Evolutionary conservation across 2,329 filamentous ascomycete genomes (phyloP).

Genomic region (Ceratocystis eucalypticola): DNA sequence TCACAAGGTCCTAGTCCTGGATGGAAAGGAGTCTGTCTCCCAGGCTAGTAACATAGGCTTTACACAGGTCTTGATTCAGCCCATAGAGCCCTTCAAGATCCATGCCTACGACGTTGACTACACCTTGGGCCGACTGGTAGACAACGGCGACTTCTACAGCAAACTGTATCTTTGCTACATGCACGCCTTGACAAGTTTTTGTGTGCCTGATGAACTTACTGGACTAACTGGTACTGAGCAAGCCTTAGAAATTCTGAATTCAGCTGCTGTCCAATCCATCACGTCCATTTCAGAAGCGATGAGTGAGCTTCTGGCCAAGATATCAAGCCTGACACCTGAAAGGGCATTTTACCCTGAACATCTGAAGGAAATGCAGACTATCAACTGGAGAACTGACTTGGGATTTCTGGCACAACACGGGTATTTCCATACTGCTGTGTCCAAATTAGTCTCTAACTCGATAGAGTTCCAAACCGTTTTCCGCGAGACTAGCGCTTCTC

Average conservation of each 20-base stretch:
- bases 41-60: background rate
- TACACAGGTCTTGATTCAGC: background rate
- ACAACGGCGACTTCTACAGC: constrained; percentile 38
- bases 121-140: constrained; percentile 35
- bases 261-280: constrained; percentile 37
- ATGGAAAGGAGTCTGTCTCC: background rate
- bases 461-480: background rate
- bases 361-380: constrained; percentile 33
- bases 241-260: constrained; percentile 35
- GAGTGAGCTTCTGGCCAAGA: constrained; percentile 26
- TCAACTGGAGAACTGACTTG: constrained; percentile 31
- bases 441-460: no score
- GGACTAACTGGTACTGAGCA: constrained; percentile 40
- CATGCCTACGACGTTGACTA: constrained; percentile 38
- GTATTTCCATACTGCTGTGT: constrained; percentile 28
- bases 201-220: constrained; percentile 37
- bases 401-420: constrained; percentile 34
- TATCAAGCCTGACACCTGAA: constrained; percentile 32
- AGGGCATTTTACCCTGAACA: constrained; percentile 33
- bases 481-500: background rate
- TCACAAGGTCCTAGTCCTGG: constrained; percentile 28
- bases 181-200: constrained; percentile 40
- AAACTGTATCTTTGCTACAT: constrained; percentile 39
- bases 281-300: constrained; percentile 28
- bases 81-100: constrained; percentile 16